Evolutionary conservation across 2,329 filamentous ascomycete species (phyloP), one percentile per base, ranked within the genome.

Genomic region (Didymella pomorum): DNA sequence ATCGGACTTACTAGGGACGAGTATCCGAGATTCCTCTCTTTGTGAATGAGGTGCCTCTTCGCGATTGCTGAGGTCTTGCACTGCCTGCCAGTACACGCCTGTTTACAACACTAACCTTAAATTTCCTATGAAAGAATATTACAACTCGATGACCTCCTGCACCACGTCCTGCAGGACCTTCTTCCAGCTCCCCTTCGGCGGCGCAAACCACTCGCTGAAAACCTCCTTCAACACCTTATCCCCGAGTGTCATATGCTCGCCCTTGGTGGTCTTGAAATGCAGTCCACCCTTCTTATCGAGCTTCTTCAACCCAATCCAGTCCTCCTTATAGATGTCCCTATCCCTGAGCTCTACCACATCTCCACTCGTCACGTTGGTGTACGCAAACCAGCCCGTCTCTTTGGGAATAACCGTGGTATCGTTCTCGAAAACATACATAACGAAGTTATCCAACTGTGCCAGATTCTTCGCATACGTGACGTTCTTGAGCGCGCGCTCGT

Each of bases 341-440:
- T 93, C 85, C 64, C 85, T 83, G 73, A 99, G 78, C 16, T 84
- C 84, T 44, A 86, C 91, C 21, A 87, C 81, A 60, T 87, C 84
- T 1, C 81, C 82, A 59, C 71, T 80, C 3, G 87, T 90, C 31
- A 81, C 82, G 76, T 95, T 92, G 25, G 71, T 74, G 75, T 98
- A 93, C 37, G 88, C 87, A 75, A 98, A 99, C 91, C 93, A 97
- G 5, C 89, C 84, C 39, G 88, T 91, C 83, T 97, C 90, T 82
- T 94, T 96, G 39, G 95, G 95, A 48, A 97, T 86, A 29, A 94
- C 92, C 25, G 91, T 92, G 33, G 82, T 87, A 78, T 99, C 95
- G 12, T 96, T 87, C 62, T 88, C 88, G 73, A 98, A 99, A 77
- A 96, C 81, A 75, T 91, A 93, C 90, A 98, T 91, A 63, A 91